Base-by-base conservation (phyloP, 2,329 filamentous ascomycete species). In the Gliomastix tumulicola region DNA sequence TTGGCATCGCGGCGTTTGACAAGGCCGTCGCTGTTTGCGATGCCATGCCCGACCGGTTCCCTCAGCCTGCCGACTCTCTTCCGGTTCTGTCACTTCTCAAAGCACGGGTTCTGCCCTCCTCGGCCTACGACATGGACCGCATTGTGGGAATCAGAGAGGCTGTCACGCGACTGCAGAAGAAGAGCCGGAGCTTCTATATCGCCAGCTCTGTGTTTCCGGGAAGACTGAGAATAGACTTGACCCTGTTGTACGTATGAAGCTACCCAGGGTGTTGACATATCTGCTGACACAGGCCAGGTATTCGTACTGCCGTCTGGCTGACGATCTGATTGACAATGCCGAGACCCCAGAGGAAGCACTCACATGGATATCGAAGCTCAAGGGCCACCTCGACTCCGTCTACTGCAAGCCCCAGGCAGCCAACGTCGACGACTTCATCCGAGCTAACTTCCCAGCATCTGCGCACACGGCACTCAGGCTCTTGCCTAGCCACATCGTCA, bases 151-250 rank as follows among this genome's bases (percentile, higher is more conserved):
- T 86, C 7, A 57, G 66, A 21, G 73, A 83, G 43, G 78, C 80
- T 1, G 71, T 81, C 1, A 45, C 49, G 1, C 69, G 76, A 7
- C 58, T 87, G 7, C 60, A 68, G 34, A 66, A 63, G 37, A 87
- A 87, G 50, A 87, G 82, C 46, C 70, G 82, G 33, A 86, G 81
- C 47, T 87, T 88, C 53, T 85, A 84, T 45, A 62, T 88, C 6
- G 84, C 82, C 0, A 84, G 79, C 43, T 74, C 78, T 0, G 74
- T 78, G 0, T 88, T 88, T 44, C 69, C 76, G 27, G 82, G 82
- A 2, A 70, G 77, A 18, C 60, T 88, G 7, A 71, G 82, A 6
- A 77, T 82, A 21, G 82, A 88, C 45, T 53, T 88, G 11, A 69
- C 84, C 19, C 57, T 84, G 2, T 59, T 88, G 59, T 76, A 51